Conservation (phyloP, 768 basidiomycete species). For the Phylloporus rhodoxanthus region DNA sequence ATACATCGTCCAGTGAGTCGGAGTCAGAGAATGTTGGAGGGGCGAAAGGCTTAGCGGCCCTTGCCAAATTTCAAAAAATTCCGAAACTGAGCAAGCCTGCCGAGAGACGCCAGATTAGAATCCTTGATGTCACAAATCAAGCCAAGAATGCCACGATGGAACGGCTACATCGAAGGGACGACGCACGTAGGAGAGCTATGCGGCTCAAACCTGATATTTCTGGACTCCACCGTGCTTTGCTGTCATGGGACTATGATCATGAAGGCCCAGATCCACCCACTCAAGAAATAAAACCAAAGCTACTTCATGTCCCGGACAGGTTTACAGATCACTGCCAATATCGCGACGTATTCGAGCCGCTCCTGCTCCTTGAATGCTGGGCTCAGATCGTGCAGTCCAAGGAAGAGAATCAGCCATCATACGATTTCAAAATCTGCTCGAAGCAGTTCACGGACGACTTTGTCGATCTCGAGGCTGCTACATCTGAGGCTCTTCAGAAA, state of each 20-base stretch:
- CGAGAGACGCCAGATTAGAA: constrained; percentile 59
- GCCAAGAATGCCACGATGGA: constrained; percentile 42
- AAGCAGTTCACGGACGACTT: constrained; percentile 77
- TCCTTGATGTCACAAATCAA: constrained; percentile 48
- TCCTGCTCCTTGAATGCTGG: constrained; percentile 88
- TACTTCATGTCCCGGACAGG: constrained; percentile 50
- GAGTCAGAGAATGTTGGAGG: constrained; percentile 43
- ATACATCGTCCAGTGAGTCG: constrained; percentile 39
- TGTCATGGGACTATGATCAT: constrained; percentile 86
- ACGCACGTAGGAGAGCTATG: constrained; percentile 52
- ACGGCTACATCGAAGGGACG: constrained; percentile 51
- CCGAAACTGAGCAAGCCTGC: constrained; percentile 52
- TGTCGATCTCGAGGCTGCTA: constrained; percentile 67
- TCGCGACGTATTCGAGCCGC: constrained; percentile 70
- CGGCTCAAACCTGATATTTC: constrained; percentile 82
- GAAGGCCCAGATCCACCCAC: constrained; percentile 57
- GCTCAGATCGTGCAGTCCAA: constrained; percentile 77
- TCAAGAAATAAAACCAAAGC: constrained; percentile 27
- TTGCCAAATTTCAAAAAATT: constrained; percentile 56
- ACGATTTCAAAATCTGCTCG: constrained; percentile 59
- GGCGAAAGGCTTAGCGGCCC: constrained; percentile 43
- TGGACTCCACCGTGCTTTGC: constrained; percentile 64
- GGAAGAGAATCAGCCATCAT: constrained; percentile 50
- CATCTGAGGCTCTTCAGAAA: constrained; percentile 52
- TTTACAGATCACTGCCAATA: constrained; percentile 69